phyloP scores from a whole-genome alignment of 176 grass and related monocot species.

The Oryza nivara region DNA sequence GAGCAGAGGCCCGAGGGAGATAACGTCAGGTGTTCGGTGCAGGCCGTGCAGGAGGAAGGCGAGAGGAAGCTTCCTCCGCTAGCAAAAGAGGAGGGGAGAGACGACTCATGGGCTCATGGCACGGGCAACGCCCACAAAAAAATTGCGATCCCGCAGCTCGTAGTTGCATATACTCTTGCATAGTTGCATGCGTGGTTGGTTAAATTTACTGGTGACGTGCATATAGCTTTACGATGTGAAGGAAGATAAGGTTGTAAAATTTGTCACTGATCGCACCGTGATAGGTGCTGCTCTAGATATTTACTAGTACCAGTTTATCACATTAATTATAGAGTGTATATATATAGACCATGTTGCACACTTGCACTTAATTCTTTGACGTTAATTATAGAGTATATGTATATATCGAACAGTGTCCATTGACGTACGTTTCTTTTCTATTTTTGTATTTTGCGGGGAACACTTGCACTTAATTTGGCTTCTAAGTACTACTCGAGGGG shows the following conservation, averaged over 20 bases:
- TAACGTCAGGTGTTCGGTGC: conserved; percentile 19
- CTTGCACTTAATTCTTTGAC: neutral
- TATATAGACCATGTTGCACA: neutral
- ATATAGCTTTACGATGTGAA: neutral
- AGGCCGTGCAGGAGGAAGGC: neutral
- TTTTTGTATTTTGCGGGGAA: too few relatives aligned
- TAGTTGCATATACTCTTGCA: neutral
- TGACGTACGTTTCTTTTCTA: too few relatives aligned
- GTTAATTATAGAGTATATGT: too few relatives aligned
- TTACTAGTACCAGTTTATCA: neutral
- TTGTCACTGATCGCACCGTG: neutral
- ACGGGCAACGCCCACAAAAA: neutral
- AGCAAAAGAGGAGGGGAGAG: neutral
- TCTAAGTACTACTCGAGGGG: neutral
- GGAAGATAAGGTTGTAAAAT: neutral
- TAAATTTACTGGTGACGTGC: conserved; percentile 1
- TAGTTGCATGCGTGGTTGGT: neutral
- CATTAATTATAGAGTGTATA: too few relatives aligned
- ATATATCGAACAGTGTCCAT: too few relatives aligned
- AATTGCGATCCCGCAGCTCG: neutral
- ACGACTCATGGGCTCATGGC: neutral
- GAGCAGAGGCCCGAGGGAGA: neutral
- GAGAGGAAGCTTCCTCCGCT: conserved; percentile 48
- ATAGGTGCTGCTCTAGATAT: neutral
- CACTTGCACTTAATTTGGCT: neutral